Percentiles rank a stretch among this genome's conserved stretches.
These are phyloP conservation scores for Noccaea bulbosa DNA, from an alignment of 345 rosid species.

Conservation along the genomic window DNA sequence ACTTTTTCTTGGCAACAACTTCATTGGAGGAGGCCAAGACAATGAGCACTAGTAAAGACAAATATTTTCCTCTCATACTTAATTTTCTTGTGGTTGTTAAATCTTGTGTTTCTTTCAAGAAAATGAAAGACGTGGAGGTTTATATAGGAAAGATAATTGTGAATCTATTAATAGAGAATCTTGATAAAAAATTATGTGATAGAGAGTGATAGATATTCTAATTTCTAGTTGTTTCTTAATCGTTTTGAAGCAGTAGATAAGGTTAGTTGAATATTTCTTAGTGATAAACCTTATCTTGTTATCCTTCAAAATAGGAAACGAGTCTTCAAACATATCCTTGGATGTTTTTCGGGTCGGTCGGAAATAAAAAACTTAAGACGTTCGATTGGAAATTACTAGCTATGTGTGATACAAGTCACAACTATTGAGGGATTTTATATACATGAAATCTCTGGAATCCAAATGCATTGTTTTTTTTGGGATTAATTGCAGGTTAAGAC, in stretches of 20 bases:
- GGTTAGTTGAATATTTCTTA: no score
- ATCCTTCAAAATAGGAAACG: not conserved
- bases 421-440: no score
- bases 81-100: not conserved
- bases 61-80: conserved; percentile 14
- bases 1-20: conserved; percentile 20
- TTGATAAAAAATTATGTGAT: not conserved
- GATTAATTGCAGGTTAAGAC: not conserved
- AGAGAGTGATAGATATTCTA: not conserved
- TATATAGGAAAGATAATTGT: conserved; percentile 6
- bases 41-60: conserved; percentile 3
- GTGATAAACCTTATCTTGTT: not conserved
- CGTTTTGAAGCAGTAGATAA: no score
- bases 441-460: not conserved
- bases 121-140: not conserved
- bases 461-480: conserved; percentile 4
- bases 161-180: not conserved
- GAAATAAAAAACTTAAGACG: no score
- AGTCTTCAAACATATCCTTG: not conserved
- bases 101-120: conserved; percentile 13
- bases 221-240: not conserved
- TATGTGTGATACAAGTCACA: no score
- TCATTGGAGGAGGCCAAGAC: conserved; percentile 20
- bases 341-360: conserved; percentile 1
- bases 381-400: no score